Conservation (phyloP, 208 protist genomes). For the Blastocrithidia nonstop region DNA sequence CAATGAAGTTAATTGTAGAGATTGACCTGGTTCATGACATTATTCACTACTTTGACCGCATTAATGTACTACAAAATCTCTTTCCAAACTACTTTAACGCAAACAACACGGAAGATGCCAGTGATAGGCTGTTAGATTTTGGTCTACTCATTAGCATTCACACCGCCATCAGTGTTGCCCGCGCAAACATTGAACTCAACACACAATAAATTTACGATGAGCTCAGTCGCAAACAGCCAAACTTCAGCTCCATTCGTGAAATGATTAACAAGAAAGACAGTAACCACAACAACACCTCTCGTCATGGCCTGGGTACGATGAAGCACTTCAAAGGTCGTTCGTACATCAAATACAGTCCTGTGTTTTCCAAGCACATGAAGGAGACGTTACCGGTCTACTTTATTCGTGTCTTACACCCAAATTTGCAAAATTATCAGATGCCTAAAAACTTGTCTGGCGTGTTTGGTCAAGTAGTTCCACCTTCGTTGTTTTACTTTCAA, state of each 20-base stretch:
- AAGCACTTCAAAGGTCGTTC: slow-evolving; percentile 68
- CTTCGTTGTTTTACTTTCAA: slow-evolving; percentile 76
- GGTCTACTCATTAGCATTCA: slow-evolving; percentile 59
- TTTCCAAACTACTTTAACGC: slow-evolving; percentile 42
- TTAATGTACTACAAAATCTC: slow-evolving; percentile 40
- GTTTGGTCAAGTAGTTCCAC: slow-evolving; percentile 57
- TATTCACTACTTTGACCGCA: slow-evolving; percentile 48
- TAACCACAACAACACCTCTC: slow-evolving; percentile 10
- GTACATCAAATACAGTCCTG: slow-evolving; percentile 65
- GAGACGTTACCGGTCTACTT: slow-evolving; percentile 65
- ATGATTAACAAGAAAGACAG: slow-evolving; percentile 30
- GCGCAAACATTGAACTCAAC: slow-evolving; percentile 24
- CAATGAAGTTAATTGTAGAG: slow-evolving; percentile 53
- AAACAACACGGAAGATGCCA: slow-evolving; percentile 29
- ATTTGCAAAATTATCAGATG: slow-evolving; percentile 31
- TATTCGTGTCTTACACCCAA: slow-evolving; percentile 42
- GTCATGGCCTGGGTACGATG: slow-evolving; percentile 15
- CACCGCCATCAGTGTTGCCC: slow-evolving; percentile 43
- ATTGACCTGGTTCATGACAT: slow-evolving; percentile 37
- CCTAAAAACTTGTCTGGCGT: slow-evolving; percentile 57
- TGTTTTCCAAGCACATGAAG: slow-evolving; percentile 32
- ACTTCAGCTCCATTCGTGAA: slow-evolving; percentile 29
- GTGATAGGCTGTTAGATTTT: slow-evolving; percentile 68
- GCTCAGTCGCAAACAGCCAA: slow-evolving; percentile 22
- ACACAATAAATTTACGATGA: slow-evolving; percentile 51